Percentiles rank a stretch among this genome's conserved stretches.
Conservation (phyloP, 129 eudicot species). For the Tagetes erecta region DNA sequence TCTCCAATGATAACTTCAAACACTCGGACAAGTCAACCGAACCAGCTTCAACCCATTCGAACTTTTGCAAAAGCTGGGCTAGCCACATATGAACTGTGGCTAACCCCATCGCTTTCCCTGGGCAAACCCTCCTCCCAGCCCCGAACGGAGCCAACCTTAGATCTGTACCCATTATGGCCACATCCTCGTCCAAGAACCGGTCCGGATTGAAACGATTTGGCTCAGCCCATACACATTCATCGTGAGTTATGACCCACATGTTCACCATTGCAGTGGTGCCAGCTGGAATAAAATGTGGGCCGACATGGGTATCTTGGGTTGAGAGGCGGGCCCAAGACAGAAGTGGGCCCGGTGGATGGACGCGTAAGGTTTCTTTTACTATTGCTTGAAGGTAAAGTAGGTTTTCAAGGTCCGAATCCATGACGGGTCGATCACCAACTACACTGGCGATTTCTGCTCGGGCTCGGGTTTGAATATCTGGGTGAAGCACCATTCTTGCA, state of each 20-base stretch:
- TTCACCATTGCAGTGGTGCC: conserved; percentile 98
- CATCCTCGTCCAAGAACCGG: conserved; percentile 60
- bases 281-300: conserved; percentile 66
- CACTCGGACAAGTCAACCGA: conserved; percentile 74
- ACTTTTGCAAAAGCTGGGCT: conserved; percentile 74
- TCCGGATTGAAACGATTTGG: conserved; percentile 66
- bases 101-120: conserved; percentile 89
- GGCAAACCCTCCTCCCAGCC: conserved; percentile 97
- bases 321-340: conserved; percentile 97
- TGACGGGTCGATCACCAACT: conserved; percentile 43
- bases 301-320: conserved; percentile 75
- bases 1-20: conserved; percentile 89
- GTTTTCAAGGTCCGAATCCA: conserved; percentile 57
- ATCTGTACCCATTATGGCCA: conserved; percentile 84
- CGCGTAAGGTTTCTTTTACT: conserved; percentile 76
- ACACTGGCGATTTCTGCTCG: conserved; percentile 67
- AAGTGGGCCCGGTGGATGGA: conserved; percentile 97
- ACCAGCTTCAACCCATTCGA: conserved; percentile 58
- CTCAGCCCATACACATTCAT: conserved; percentile 56
- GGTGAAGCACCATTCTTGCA: conserved; percentile 90
- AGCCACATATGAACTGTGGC: conserved; percentile 89
- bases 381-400: conserved; percentile 80
- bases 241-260: conserved; percentile 97
- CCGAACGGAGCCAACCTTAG: conserved; percentile 93
- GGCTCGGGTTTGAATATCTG: conserved; percentile 81